A percentile compares a stretch with the other conserved stretches of the same genome.
Conservation (phyloP, 176 grass and related monocot species). For the Triticum aestivum region DNA sequence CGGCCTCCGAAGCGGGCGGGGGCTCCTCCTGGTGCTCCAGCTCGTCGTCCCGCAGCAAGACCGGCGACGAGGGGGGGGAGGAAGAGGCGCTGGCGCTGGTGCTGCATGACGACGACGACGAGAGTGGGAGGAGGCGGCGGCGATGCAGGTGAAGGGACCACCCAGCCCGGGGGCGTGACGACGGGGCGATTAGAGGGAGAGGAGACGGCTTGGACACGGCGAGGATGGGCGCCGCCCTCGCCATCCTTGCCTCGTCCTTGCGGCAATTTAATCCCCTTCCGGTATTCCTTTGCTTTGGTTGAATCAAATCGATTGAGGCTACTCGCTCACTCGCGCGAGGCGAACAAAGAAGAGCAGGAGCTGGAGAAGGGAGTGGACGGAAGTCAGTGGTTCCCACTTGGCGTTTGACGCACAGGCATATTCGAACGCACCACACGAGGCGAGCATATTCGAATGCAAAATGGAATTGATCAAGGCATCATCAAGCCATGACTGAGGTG, state of each 20-base stretch:
- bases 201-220: not conserved
- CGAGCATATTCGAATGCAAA: constrained; percentile 4
- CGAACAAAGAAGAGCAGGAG: not conserved
- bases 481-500: too few species aligned
- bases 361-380: not conserved
- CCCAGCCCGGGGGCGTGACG: not conserved
- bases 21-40: constrained; percentile 3
- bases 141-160: not conserved
- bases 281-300: not conserved
- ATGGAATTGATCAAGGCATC: not conserved
- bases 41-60: not conserved
- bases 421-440: not conserved
- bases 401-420: not conserved
- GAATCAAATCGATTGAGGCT: not conserved
- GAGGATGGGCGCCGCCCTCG: constrained; percentile 22
- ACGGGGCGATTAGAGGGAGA: not conserved
- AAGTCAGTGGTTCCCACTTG: not conserved
- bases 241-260: not conserved
- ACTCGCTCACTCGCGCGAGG: too few species aligned
- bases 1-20: not conserved
- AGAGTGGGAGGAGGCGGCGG: not conserved
- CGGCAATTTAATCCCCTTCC: not conserved
- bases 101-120: not conserved
- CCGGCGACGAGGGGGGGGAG: not conserved
- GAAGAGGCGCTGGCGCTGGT: not conserved